Base-by-base conservation (phyloP, 192 early-diverging fungal species). In the Coemansia reversa region DNA sequence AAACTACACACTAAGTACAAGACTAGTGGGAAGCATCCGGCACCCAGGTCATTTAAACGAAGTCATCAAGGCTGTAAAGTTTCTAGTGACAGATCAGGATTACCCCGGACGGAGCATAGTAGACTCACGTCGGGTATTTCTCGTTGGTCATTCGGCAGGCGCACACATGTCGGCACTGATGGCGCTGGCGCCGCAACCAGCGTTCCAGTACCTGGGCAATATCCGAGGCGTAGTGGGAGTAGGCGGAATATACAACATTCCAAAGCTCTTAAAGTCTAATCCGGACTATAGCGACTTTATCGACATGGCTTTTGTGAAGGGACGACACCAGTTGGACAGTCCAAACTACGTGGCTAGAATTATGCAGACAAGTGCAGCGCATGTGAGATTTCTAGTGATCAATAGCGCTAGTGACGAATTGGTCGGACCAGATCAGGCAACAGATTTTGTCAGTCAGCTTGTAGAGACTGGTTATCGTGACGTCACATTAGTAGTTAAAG, bases 181-280 rank as follows among this genome's bases (percentile, higher is more conserved):
- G 62, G 74, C 84, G 5, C 67, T 94, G 11, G 55, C 82, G n/a
- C 81, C 84, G 6, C 20, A 71, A 23, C 54, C 72, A 7, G 56
- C 58, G 35, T n/a, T 61, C 4, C 53, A 62, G 3, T 35, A 74
- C 24, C 29, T 63, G 35, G n/a, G 52, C 3, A 53, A 19, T 24
- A 77, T 92, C 23, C 23, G 62, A 5, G 90, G 92, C 25, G 84
- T 90, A 1, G 29, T 93, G 20, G 92, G 92, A 2, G 83, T 92
- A 0, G 87, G 92, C 65, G 94, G 93, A 1, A 92, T 97, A 65
- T 97, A 94, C 77, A 86, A 94, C 54, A 81, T 94, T 23, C 85
- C 86, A 14, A 60, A 63, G 1, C 69, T 97, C 27, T 55, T 93
- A 12, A 61, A 70, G 22, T 74, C 60, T 11, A 91, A 85, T 58